Evolutionary conservation across 2,329 filamentous ascomycete species (phyloP), one percentile per base, ranked within the genome.

Genomic region (Fusarium lyarnte): DNA sequence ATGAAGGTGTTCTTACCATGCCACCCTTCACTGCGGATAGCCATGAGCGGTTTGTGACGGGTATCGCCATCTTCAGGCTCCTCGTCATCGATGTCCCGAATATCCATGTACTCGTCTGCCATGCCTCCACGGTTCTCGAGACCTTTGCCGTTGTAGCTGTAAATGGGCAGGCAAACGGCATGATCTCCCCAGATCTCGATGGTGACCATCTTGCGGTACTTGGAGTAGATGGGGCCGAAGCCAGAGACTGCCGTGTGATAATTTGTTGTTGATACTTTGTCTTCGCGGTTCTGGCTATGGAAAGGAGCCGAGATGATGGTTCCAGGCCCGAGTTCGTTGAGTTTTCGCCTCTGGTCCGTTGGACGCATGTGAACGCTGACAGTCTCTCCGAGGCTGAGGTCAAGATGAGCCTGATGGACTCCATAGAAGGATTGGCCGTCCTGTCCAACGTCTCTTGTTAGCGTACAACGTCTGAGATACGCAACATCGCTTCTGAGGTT

Each of bases 161-260:
- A 76, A 2, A 76, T n/a, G 1, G 73, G 74, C 4, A 76, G 38
- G 47, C 74, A 76, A 11, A 58, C 53, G 8, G 49, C 55, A 27
- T 76, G 72, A 16, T 76, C 68, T 9, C 27, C 33, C 74, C 74
- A 76, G 3, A 13, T 41, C 9, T 75, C 70, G 7, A 76, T 21
- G 14, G 76, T 47, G 23, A 76, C 41, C 65, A 76, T 72, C 62
- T 74, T 76, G n/a, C 74, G 70, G 29, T 75, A 76, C 21, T 76
- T 76, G 31, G 74, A 76, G 58, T 74, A 58, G n/a, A 75, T 59
- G 5, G 69, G 25, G 6, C 74, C 74, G 39, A 65, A 69, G 3
- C 36, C 49, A 6, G 70, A 69, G 35, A 66, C 57, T 14, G 63
- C 58, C 19, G 59, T 39, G 51, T 74, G 66, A 35, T 31, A 19